A percentile compares a stretch with the other conserved stretches of the same genome.
Evolutionary conservation across 2,329 filamentous ascomycete species (phyloP).

Genomic region (Fusarium sp.): DNA sequence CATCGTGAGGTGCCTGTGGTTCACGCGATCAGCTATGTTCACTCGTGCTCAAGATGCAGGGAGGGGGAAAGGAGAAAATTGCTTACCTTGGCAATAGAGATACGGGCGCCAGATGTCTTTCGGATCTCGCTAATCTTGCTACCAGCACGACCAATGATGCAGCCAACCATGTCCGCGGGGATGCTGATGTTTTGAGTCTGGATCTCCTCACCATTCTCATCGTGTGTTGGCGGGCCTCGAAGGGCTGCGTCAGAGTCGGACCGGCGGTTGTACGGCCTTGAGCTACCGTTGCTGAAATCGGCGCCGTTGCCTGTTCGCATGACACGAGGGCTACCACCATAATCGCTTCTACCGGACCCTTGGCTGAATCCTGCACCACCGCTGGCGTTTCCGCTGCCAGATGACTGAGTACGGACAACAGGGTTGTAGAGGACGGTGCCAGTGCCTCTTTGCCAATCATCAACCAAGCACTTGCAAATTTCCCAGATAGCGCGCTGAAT

Average conservation of each 20-base stretch:
- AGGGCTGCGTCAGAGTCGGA: constrained; percentile 83
- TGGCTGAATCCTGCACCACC: constrained; percentile 49
- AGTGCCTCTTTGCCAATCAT: constrained; percentile 97
- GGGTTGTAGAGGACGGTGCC: constrained; percentile 98
- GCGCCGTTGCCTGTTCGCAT: constrained; percentile 97
- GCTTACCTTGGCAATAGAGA: constrained; percentile 90
- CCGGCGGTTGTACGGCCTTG: constrained; percentile 77
- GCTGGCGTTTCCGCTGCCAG: constrained; percentile 56
- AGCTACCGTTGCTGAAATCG: constrained; percentile 86
- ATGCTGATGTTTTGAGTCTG: constrained; percentile 99
- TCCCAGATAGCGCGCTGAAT: constrained; percentile 98
- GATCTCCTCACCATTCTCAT: constrained; percentile 96
- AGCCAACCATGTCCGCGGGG: constrained; percentile 98
- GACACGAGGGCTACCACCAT: constrained; percentile 73
- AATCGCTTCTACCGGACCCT: constrained; percentile 61
- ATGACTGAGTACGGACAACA: constrained; percentile 83
- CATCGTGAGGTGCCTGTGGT: constrained; percentile 85
- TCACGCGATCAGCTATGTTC: neutral
- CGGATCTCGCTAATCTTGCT: constrained; percentile 99
- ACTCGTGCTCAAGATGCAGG: neutral
- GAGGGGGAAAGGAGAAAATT: neutral
- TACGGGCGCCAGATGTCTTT: constrained; percentile 94
- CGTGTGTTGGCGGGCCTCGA: constrained; percentile 86
- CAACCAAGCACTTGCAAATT: constrained; percentile 97
- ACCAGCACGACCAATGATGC: constrained; percentile 94